Evolutionary conservation across 2,329 filamentous ascomycete genomes (phyloP).

Genomic region (Fusarium ramigenum): DNA sequence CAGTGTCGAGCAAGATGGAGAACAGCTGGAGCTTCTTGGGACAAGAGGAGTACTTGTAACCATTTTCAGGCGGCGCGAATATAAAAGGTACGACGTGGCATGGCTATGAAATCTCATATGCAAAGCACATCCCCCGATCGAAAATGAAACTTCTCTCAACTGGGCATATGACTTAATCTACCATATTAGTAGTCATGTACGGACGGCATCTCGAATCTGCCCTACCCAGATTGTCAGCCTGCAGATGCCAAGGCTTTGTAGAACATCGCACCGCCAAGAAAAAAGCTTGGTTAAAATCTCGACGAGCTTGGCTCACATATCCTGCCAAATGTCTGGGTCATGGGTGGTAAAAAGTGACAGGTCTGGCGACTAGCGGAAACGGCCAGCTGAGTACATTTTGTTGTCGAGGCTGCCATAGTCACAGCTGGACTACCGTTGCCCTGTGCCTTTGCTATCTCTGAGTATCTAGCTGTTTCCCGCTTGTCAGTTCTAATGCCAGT

Average conservation of each 20-base stretch:
- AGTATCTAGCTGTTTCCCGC: not conserved
- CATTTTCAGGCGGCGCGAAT: not conserved
- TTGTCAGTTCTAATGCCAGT: not conserved
- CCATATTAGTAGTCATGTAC: not conserved
- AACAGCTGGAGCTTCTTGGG: not conserved
- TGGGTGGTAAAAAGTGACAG: conserved; percentile 11
- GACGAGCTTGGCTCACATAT: conserved; percentile 38
- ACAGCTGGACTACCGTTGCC: not conserved
- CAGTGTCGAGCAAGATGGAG: not conserved
- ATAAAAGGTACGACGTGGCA: not conserved
- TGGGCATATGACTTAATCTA: not conserved
- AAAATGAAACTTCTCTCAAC: not conserved
- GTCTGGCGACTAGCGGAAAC: conserved; percentile 9
- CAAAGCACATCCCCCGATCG: not conserved
- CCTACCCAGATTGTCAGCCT: conserved; percentile 24
- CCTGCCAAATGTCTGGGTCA: conserved; percentile 18
- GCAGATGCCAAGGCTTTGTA: conserved; percentile 40
- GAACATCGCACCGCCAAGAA: conserved; percentile 42
- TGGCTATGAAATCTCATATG: not conserved
- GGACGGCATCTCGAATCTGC: conserved; percentile 20
- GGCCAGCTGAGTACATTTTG: conserved; percentile 5
- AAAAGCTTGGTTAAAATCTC: conserved; percentile 45
- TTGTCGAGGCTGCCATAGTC: not conserved
- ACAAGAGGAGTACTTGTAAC: not conserved
- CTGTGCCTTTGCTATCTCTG: not conserved